Evolutionary conservation across 495 filamentous ascomycete genomes (phyloP).

Genomic region (Xylaria curta): DNA sequence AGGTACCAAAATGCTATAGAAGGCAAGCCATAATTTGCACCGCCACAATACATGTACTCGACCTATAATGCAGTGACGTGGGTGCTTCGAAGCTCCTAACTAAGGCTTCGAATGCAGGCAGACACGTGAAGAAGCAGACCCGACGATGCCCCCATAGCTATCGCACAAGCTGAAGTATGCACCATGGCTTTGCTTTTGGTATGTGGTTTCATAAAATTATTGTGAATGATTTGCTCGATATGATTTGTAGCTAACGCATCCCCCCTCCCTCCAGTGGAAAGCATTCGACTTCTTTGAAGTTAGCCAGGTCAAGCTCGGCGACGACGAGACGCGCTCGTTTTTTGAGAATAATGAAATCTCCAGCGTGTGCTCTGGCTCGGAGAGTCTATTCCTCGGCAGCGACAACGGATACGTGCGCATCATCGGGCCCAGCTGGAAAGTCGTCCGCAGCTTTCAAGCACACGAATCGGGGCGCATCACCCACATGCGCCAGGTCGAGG

Average conservation of each 20-base stretch:
- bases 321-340: conserved; percentile 63
- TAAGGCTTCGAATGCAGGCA: conserved; percentile 2
- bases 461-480: conserved; percentile 80
- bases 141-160: conserved; percentile 30
- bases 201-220: not conserved
- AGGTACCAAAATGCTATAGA: not conserved
- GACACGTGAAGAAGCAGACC: conserved; percentile 24
- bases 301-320: conserved; percentile 77
- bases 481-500: conserved; percentile 94
- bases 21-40: conserved; percentile 20
- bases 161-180: conserved; percentile 29
- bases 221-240: not conserved
- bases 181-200: conserved; percentile 43
- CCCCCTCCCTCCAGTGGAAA: conserved; percentile 77
- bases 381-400: conserved; percentile 88
- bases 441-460: conserved; percentile 83
- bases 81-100: not conserved
- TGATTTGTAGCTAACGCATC: conserved; percentile 18
- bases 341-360: conserved; percentile 57
- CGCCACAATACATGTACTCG: conserved; percentile 5
- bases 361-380: conserved; percentile 80
- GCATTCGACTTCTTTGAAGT: conserved; percentile 99
- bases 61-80: conserved; percentile 21
- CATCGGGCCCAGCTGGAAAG: conserved; percentile 83
- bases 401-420: conserved; percentile 85